Base-by-base conservation (phyloP, 495 filamentous ascomycete species). In the Xylaria grammica region DNA sequence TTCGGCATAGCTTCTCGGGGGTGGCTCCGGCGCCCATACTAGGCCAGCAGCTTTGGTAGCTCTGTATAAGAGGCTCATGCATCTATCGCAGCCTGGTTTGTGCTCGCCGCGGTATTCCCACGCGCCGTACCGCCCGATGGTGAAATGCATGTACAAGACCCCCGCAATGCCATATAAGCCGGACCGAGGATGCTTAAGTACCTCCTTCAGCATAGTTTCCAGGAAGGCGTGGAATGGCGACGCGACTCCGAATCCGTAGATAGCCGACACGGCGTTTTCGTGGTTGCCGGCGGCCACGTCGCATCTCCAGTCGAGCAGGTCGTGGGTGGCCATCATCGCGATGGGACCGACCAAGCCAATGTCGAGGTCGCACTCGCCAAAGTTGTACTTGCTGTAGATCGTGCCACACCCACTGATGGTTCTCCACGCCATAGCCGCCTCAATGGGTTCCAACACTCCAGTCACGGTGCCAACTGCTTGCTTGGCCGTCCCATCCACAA, bases 21-120 rank as follows among this genome's bases (percentile, higher is more conserved):
- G 49, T 5, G 60, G 10, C 26, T 62, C 53, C 19, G 60, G 60
- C 22, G 24, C 38, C 60, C 60, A 62, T 11, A 63, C 59, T 0
- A 72, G 50, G 4, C 68, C 67, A 11, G 68, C 68, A 19, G 65
- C 68, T n/a, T 70, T 67, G 34, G 67, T 74, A 10, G 60, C 60
- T 32, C 38, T 4, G n/a, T 24, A 17, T 24, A 62, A 34, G 32
- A 62, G 48, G 4, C 8, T 5, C 22, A 53, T 10, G 19, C 60
- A 62, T 29, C 45, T 29, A 19, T 62, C 30, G 15, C 60, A 62
- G 3, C 24, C 60, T 0, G 45, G 49, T 13, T 50, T 13, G 20
- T 62, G 24, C 2, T 53, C 38, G 26, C 60, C 60, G 20, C 24
- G 49, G 13, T 62, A 62, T 32, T 62, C 49, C 60, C 60, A 62